Percentiles rank a stretch among this genome's conserved stretches.
Evolutionary conservation across 257 asterid species (phyloP).

Genomic region (Solanum tarijense): DNA sequence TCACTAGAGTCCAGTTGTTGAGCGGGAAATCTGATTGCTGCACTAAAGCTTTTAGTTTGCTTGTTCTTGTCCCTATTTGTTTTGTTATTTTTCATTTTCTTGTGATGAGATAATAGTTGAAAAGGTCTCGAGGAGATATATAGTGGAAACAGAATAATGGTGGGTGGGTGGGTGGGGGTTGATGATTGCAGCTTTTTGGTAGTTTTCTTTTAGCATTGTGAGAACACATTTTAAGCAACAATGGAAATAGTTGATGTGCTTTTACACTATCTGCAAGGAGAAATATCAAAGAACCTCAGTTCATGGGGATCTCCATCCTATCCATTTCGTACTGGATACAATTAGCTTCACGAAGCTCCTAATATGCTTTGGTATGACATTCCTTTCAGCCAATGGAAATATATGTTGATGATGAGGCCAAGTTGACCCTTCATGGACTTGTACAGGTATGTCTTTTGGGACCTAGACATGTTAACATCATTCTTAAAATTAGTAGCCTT

Average conservation of each 20-base stretch:
- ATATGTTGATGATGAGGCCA: constrained; percentile 91
- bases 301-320: constrained; percentile 23
- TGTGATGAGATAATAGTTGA: neutral
- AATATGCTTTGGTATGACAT: constrained; percentile 81
- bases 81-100: neutral
- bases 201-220: neutral
- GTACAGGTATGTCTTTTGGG: constrained; percentile 45
- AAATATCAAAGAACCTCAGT: constrained; percentile 28
- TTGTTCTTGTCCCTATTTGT: neutral
- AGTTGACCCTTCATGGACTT: constrained; percentile 93
- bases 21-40: neutral
- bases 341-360: constrained; percentile 61
- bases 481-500: neutral
- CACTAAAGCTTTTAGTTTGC: constrained; percentile 1
- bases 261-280: constrained; percentile 27
- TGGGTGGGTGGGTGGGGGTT: neutral
- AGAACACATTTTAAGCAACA: constrained; percentile 10
- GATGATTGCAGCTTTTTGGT: neutral
- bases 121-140: neutral
- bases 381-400: constrained; percentile 96
- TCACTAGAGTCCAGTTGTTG: neutral
- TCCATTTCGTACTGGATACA: constrained; percentile 59
- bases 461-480: constrained; percentile 32
- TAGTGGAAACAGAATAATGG: neutral
- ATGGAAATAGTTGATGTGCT: constrained; percentile 20